phyloP scores from a whole-genome alignment of 192 early-diverging fungal species.

The Coemansia sp. region DNA sequence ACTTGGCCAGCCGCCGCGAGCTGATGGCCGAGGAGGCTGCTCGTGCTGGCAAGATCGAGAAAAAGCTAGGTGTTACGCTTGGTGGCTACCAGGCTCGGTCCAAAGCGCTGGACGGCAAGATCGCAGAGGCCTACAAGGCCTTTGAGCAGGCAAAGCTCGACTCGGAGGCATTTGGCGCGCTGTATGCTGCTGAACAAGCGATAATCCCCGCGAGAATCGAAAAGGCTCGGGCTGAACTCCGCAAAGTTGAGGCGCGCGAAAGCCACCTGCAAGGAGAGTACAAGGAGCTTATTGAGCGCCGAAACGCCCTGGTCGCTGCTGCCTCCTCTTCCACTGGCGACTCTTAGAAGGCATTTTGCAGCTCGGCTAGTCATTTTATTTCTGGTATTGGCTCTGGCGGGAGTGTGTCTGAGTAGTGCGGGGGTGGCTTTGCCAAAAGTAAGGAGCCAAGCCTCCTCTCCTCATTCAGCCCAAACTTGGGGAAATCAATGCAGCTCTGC shows the following conservation, averaged over 20 bases:
- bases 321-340: not conserved
- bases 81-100: slow-evolving; percentile 83
- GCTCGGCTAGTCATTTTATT: not conserved
- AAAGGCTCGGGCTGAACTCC: slow-evolving; percentile 46
- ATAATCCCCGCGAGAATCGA: slow-evolving; percentile 60
- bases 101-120: slow-evolving; percentile 61
- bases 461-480: not conserved
- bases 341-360: not conserved
- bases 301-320: slow-evolving; percentile 17
- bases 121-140: slow-evolving; percentile 58
- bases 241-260: slow-evolving; percentile 50
- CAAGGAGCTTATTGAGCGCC: slow-evolving; percentile 54
- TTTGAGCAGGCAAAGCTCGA: slow-evolving; percentile 60
- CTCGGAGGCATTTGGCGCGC: slow-evolving; percentile 57
- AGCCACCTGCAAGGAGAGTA: slow-evolving; percentile 69
- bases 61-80: slow-evolving; percentile 70
- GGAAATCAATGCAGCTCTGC: not conserved
- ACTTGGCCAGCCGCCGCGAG: slow-evolving; percentile 52
- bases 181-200: slow-evolving; percentile 60
- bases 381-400: not conserved
- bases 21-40: slow-evolving; percentile 72
- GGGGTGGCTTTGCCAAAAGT: not conserved
- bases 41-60: slow-evolving; percentile 82
- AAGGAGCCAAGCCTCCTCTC: not conserved
- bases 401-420: not conserved